Evolutionary conservation across 164 flowering plant genomes (phyloP).

Genomic region (Tetrastigma voinierianum): DNA sequence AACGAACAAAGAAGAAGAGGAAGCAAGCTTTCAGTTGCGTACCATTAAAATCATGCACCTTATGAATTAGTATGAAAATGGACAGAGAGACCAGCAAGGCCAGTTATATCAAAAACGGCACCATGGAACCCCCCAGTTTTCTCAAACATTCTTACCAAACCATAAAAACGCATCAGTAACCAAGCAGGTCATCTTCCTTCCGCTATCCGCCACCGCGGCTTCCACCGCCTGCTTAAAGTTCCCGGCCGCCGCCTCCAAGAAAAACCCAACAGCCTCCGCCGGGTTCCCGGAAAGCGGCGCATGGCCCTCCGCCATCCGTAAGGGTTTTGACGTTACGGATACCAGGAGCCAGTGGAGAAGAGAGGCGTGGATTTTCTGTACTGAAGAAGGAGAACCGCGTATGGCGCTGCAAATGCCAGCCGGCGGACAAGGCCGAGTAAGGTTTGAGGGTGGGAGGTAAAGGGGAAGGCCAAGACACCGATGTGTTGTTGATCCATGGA

Average conservation of each 20-base stretch:
- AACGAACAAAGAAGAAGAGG: no score
- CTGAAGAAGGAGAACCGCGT: slow-evolving; percentile 27
- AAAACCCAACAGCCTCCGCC: slow-evolving; percentile 10
- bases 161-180: slow-evolving; percentile 23
- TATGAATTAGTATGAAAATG: slow-evolving; percentile 27
- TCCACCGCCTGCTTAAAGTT: slow-evolving; percentile 8
- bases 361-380: slow-evolving; percentile 14
- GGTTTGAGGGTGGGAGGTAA: slow-evolving; percentile 29
- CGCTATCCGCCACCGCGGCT: slow-evolving; percentile 20
- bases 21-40: no score
- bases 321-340: no score
- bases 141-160: slow-evolving; percentile 26
- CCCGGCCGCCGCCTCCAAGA: slow-evolving; percentile 15
- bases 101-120: slow-evolving; percentile 29
- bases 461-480: slow-evolving; percentile 38
- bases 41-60: no score
- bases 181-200: slow-evolving; percentile 12
- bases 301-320: slow-evolving; percentile 13
- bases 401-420: slow-evolving; percentile 16
- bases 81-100: slow-evolving; percentile 23
- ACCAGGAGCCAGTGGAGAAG: no score
- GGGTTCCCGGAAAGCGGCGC: slow-evolving; percentile 3
- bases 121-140: slow-evolving; percentile 22
- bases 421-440: slow-evolving; percentile 16
- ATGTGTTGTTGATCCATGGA: no score